These are phyloP conservation scores for Prunus davidiana DNA, from an alignment of 306 rosid species.

Conservation along the genomic window DNA sequence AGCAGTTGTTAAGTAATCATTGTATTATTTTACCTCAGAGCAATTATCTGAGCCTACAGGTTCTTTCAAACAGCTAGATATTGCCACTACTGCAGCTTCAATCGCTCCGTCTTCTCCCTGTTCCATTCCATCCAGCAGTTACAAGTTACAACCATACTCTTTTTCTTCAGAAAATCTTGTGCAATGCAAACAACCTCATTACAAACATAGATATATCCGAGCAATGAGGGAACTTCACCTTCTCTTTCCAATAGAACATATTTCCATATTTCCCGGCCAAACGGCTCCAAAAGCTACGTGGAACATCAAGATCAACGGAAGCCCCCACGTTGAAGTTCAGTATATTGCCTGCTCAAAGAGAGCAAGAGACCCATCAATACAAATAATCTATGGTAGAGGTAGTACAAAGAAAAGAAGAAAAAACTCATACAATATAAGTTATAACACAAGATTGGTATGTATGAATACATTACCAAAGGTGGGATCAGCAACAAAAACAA, in stretches of 20 bases:
- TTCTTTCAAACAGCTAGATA: constrained; percentile 84
- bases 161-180: neutral
- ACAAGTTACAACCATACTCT: neutral
- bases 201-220: neutral
- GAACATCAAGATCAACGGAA: constrained; percentile 77
- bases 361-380: neutral
- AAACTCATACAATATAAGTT: neutral
- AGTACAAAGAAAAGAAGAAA: neutral
- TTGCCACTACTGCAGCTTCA: constrained; percentile 90
- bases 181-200: neutral
- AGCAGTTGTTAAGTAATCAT: neutral
- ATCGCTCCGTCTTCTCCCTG: constrained; percentile 96
- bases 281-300: constrained; percentile 97
- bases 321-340: constrained; percentile 93
- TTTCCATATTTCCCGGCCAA: constrained; percentile 93
- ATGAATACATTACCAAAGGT: constrained; percentile 64
- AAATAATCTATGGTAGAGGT: constrained; percentile 16
- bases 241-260: constrained; percentile 94
- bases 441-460: neutral
- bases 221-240: constrained; percentile 40
- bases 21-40: constrained; percentile 69
- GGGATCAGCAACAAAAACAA: constrained; percentile 98
- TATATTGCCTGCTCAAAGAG: constrained; percentile 68
- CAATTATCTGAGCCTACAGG: constrained; percentile 81
- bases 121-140: constrained; percentile 28